phyloP scores from a whole-genome alignment of 768 basidiomycete genomes.

The Multifurca ochricompacta region DNA sequence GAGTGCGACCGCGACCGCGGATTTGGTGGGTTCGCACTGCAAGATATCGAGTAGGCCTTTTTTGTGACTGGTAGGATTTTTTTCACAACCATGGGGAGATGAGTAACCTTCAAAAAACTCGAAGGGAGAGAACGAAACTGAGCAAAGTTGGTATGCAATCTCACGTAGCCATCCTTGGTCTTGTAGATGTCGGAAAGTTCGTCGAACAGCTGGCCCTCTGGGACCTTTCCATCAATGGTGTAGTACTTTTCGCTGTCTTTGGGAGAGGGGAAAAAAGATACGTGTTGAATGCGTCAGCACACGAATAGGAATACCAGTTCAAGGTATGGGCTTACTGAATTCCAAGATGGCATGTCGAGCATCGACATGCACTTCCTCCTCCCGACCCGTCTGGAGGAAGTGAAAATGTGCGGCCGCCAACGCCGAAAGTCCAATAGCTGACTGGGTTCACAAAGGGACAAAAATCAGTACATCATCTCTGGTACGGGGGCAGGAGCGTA shows the following conservation, averaged over 20 bases:
- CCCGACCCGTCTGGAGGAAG: conserved; percentile 36
- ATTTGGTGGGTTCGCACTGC: conserved; percentile 14
- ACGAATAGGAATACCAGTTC: conserved; percentile 9
- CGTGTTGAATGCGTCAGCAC: background rate
- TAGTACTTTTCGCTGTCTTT: conserved; percentile 47
- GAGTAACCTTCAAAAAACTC: background rate
- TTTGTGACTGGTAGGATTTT: conserved; percentile 27
- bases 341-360: conserved; percentile 49
- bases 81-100: background rate
- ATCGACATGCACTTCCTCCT: conserved; percentile 44
- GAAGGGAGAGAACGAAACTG: conserved; percentile 33
- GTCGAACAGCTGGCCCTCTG: conserved; percentile 35
- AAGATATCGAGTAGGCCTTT: conserved; percentile 19
- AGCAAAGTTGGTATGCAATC: conserved; percentile 59
- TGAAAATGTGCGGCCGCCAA: conserved; percentile 47
- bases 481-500: background rate
- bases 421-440: conserved; percentile 42
- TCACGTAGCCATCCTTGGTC: conserved; percentile 46
- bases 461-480: background rate
- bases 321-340: conserved; percentile 49
- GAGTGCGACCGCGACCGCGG: conserved; percentile 10
- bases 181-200: conserved; percentile 44
- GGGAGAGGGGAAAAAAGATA: background rate
- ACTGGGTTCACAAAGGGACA: conserved; percentile 25
- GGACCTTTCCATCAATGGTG: conserved; percentile 34